phyloP scores from a whole-genome alignment of 768 basidiomycete species.

The Cytidiella melzeri region DNA sequence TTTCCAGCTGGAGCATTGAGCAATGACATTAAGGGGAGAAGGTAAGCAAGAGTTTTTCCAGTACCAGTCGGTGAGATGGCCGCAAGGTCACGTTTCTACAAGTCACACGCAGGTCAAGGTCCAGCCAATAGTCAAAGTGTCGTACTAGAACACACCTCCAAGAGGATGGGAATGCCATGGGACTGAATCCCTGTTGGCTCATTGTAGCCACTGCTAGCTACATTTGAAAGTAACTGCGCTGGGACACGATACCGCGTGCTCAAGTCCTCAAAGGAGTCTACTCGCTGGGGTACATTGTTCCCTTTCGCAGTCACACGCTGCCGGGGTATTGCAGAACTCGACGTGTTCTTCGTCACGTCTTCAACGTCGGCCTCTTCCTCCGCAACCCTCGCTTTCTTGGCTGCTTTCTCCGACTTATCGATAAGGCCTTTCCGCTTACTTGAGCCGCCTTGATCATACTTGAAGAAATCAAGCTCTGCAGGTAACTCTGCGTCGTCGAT shows the following conservation, averaged over 20 bases:
- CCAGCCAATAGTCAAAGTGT: too few relatives aligned
- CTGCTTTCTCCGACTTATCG: conserved; percentile 20
- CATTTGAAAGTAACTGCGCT: conserved; percentile 57
- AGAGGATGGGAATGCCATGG: conserved; percentile 70
- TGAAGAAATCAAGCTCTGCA: conserved; percentile 86
- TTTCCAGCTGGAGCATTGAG: conserved; percentile 51
- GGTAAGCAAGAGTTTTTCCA: conserved; percentile 92
- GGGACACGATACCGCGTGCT: conserved; percentile 51
- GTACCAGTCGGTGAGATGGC: conserved; percentile 97
- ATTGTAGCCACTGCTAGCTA: conserved; percentile 52
- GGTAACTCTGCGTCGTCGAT: conserved; percentile 52
- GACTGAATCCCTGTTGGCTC: conserved; percentile 80
- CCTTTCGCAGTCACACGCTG: conserved; percentile 79
- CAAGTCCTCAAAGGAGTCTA: conserved; percentile 55
- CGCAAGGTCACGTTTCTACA: conserved; percentile 74
- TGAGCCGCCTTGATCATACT: conserved; percentile 57
- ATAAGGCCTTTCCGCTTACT: conserved; percentile 44
- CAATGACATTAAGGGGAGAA: conserved; percentile 71
- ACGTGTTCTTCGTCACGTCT: conserved; percentile 10
- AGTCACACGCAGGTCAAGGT: too few relatives aligned
- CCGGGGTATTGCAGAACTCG: conserved; percentile 26
- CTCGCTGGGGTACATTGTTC: conserved; percentile 52
- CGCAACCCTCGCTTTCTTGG: conserved; percentile 14
- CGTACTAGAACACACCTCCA: conserved; percentile 50
- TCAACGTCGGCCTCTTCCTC: conserved; percentile 18